A percentile compares a stretch with the other conserved stretches of the same genome.
Conservation (phyloP, 345 rosid species). For the Odontarrhena argentea region DNA sequence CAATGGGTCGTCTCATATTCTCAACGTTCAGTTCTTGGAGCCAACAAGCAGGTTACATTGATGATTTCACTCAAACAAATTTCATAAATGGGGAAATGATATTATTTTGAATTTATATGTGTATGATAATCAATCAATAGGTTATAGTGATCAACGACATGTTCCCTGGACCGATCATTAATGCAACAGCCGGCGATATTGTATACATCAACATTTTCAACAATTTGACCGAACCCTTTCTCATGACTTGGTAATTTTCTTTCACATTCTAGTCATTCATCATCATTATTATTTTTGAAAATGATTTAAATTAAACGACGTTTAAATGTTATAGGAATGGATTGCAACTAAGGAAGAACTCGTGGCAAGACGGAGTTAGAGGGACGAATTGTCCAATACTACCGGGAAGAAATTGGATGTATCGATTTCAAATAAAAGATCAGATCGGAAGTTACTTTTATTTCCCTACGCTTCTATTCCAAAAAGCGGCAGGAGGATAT, state of each 20-base stretch:
- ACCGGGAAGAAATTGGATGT: conserved; percentile 71
- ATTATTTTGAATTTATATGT: too few relatives aligned
- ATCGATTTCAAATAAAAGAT: conserved; percentile 66
- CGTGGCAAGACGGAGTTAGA: conserved; percentile 83
- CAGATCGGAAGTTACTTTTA: conserved; percentile 79
- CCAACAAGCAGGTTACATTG: conserved; percentile 46
- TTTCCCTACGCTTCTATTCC: conserved; percentile 64
- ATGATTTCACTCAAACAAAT: too few relatives aligned
- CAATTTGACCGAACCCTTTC: conserved; percentile 62
- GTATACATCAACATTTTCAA: conserved; percentile 54
- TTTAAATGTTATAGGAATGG: conserved; percentile 54
- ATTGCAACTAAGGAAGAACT: conserved; percentile 63
- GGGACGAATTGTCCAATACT: conserved; percentile 80
- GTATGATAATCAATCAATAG: conserved; percentile 31
- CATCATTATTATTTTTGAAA: neutral
- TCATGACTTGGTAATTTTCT: conserved; percentile 57
- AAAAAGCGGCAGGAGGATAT: conserved; percentile 76
- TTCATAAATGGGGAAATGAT: too few relatives aligned
- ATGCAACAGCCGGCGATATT: conserved; percentile 56
- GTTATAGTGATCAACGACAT: conserved; percentile 59
- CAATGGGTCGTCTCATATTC: conserved; percentile 58
- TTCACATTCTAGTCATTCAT: neutral
- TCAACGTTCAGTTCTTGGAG: conserved; percentile 50
- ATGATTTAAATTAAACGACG: neutral
- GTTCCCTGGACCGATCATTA: conserved; percentile 74